Conservation (phyloP, 2,329 filamentous ascomycete species). For the Monosporascus sp. region DNA sequence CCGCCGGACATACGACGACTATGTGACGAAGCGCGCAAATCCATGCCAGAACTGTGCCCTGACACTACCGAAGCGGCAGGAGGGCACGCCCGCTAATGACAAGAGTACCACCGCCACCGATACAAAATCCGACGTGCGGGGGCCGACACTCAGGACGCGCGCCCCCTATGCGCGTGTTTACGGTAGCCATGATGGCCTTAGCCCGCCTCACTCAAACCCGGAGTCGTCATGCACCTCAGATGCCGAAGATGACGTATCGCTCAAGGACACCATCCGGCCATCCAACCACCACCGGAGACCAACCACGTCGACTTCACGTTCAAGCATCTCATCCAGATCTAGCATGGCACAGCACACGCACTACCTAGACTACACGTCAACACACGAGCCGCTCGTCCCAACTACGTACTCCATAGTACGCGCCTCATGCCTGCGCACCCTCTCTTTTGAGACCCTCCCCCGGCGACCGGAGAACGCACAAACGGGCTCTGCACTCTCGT, state of each 20-base stretch:
- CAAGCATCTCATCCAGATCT: constrained; percentile 46
- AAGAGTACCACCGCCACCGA: constrained; percentile 14
- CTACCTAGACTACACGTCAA: constrained; percentile 63
- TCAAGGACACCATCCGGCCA: constrained; percentile 14
- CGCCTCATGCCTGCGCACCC: constrained; percentile 59
- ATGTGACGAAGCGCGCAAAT: constrained; percentile 56
- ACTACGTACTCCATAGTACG: constrained; percentile 63
- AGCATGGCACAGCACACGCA: constrained; percentile 52
- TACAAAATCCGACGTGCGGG: constrained; percentile 33
- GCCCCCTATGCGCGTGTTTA: constrained; percentile 56
- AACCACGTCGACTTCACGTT: constrained; percentile 44
- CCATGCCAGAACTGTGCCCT: constrained; percentile 66
- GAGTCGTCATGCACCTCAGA: constrained; percentile 43
- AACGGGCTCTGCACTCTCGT: constrained; percentile 19
- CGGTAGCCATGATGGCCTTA: constrained; percentile 36
- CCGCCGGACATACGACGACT: constrained; percentile 58
- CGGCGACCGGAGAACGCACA: constrained; percentile 41
- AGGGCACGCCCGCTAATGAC: constrained; percentile 16
- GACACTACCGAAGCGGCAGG: constrained; percentile 50
- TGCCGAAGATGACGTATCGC: constrained; percentile 39
- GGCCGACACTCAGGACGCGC: constrained; percentile 54
- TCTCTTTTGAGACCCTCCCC: constrained; percentile 62
- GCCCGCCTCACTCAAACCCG: constrained; percentile 48
- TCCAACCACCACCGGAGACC: constrained; percentile 35
- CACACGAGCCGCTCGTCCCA: constrained; percentile 56